Evolutionary conservation across 2,329 filamentous ascomycete genomes (phyloP), one percentile per base, ranked within the genome.

Genomic region (Beauveria bassiana): DNA sequence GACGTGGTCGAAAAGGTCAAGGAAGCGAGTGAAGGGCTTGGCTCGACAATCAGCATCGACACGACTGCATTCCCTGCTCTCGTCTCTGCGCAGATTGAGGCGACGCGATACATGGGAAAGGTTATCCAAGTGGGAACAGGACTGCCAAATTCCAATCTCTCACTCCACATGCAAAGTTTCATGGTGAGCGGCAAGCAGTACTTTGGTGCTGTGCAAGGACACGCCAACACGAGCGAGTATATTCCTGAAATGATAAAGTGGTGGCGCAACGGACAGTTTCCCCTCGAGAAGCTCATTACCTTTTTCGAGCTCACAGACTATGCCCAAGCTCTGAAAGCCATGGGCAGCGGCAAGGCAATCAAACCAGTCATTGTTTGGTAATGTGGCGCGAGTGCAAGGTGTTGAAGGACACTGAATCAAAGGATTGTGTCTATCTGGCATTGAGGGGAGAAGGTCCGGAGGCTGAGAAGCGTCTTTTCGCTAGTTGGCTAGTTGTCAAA

Each of bases 71-170:
- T 43, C 62, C 74, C 45, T 63, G 81, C 61, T 69, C 58, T 68
- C 2, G 59, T 82, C 18, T 70, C 75, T 9, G 75, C 76, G 3
- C 75, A 73, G 1, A 63, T 81, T 2, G 71, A 76, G 2, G 74
- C 74, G 40, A 74, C 79, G 5, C 69, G 76, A 14, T 74, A 75
- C 34, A 74, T 74, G 61, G 81, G 79, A 1, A 78, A 77, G 63
- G 73, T 81, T 28, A 73, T 82, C 6, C 77, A 81, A 64, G 77
- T 83, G 20, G 81, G 81, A 0, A 76, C 76, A 0, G 74, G 79
- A 5, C 74, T 76, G 46, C 72, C 76, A 2, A 75, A 77, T 2
- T 71, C 74, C 6, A 72, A 72, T n/a, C 61, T 82, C 22, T 70
- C 69, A 3, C 63, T 83, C 3, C 73, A 75, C 8, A 72, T 79